These are phyloP conservation scores for Wallacemonas collosoma DNA, from an alignment of 208 protist species.

Conservation along the genomic window DNA sequence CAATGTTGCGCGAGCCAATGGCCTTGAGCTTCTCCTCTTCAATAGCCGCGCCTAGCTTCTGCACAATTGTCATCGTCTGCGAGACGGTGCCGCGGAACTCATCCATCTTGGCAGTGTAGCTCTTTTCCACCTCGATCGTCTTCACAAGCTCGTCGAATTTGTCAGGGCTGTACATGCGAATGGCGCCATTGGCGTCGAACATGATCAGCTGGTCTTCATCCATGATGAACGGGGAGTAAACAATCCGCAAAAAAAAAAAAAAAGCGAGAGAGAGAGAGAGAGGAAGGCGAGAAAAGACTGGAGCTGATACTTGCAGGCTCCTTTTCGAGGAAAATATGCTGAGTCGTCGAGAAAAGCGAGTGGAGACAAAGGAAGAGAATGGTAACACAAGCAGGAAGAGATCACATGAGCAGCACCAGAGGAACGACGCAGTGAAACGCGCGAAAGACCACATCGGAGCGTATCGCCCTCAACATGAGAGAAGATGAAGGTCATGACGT, in stretches of 20 bases:
- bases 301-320: background rate
- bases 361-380: no score
- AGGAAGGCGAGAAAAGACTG: slow-evolving; percentile 4
- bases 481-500: no score
- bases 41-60: slow-evolving; percentile 78
- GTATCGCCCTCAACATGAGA: no score
- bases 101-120: slow-evolving; percentile 83
- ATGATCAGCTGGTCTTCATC: slow-evolving; percentile 87
- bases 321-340: no score
- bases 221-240: slow-evolving; percentile 34
- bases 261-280: slow-evolving; percentile 15
- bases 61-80: slow-evolving; percentile 83
- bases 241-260: background rate
- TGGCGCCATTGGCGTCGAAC: slow-evolving; percentile 88
- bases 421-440: no score
- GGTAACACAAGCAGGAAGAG: no score
- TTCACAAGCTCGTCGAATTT: slow-evolving; percentile 88
- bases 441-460: no score
- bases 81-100: slow-evolving; percentile 81
- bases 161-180: slow-evolving; percentile 91
- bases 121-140: slow-evolving; percentile 66
- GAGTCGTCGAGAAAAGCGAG: no score
- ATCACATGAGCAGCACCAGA: no score
- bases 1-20: slow-evolving; percentile 84
- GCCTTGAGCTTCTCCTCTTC: slow-evolving; percentile 87